Evolutionary conservation across 306 rosid genomes (phyloP), one percentile per base, ranked within the genome.

Genomic region (Corylus americana): DNA sequence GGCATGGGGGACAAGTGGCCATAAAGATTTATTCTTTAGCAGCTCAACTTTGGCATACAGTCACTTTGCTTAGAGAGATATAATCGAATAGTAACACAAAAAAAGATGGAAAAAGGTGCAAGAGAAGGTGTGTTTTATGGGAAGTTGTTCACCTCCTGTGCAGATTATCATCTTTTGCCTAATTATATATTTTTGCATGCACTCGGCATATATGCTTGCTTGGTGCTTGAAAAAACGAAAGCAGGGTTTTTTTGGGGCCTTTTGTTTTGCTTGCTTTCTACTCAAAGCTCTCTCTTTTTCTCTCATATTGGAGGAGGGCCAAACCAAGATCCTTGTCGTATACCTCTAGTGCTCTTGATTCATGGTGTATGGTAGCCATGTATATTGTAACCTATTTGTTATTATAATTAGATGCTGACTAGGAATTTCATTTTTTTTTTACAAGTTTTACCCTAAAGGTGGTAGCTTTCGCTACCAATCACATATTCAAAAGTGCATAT

Each of bases 171-270:
- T 76, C 83, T 62, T 85, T 85, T 81, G 63, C 74, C 54, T 74
- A 57, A n/a, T 44, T 49, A 35, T 62, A 31, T 31, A 39, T 22
- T 61, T 79, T 75, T 81, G 84, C 79, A 81, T 77, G 87, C 79
- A 78, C 17, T 72, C 70, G 86, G 97, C 79, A 92, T 91, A 86
- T 89, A 89, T 92, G 96, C 96, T 92, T 92, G 92, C 97, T 92
- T 92, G 89, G 48, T 79, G 82, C 84, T 62, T 83, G 63, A 81
- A 88, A 91, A 89, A 91, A 79, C 75, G 54, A 82, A 88, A 85
- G 86, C 76, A 82, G 51, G 72, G 59, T 74, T 79, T 87, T 87
- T 90, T 76, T 37, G 27, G 37, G 83, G 70, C 71, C 82, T 75
- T 86, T 87, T 87, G 76, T 73, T 83, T 92, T 92, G 91, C 97